Base-by-base conservation (phyloP, 2,329 filamentous ascomycete genomes). In the Macroventuria anomochaeta region DNA sequence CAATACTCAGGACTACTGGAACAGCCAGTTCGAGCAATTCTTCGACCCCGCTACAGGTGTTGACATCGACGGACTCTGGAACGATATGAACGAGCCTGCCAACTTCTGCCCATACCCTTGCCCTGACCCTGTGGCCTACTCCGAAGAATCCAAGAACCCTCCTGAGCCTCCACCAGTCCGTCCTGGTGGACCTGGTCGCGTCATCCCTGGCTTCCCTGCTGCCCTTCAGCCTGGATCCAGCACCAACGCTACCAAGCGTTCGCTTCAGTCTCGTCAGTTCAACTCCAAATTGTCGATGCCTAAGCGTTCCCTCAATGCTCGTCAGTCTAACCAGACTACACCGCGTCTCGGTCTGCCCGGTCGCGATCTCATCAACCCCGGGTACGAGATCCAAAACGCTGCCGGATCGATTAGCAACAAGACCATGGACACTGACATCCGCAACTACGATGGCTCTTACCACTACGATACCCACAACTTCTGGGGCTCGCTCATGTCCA, bases 381-480 rank as follows among this genome's bases (percentile, higher is more conserved):
- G 81, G 31, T 91, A 90, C 65, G 73, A 80, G 37, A 90, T 90
- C 61, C 76, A 83, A 50, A 88, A 90, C 67, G 57, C 51, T 26
- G 61, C 61, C 10, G 77, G 77, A 8, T 67, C 69, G 5, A 64
- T 80, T 20, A 77, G 73, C 53, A 78, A 79, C 62, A 62, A 69
- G 56, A 80, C 88, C 0, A 81, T 90, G 51, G 79, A 85, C 60
- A 89, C 88, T 0, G 81, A 90, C 64, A 73, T 91, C 15, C 79
- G 87, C 15, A 88, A 90, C 68, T 80, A 85, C 28, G 86, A 88
- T 49, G 88, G 88, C 0, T 75, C 87, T 26, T 79, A 81, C 18
- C 85, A 89, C 72, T 90, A 90, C 64, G 89, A 92, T 60, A 88
- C 85, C 0, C 89, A 93, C 69, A 91, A 91, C 61, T 75, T 92